These are phyloP conservation scores for Botrytis byssoidea DNA, from an alignment of 2,329 filamentous ascomycete genomes.

Conservation along the genomic window DNA sequence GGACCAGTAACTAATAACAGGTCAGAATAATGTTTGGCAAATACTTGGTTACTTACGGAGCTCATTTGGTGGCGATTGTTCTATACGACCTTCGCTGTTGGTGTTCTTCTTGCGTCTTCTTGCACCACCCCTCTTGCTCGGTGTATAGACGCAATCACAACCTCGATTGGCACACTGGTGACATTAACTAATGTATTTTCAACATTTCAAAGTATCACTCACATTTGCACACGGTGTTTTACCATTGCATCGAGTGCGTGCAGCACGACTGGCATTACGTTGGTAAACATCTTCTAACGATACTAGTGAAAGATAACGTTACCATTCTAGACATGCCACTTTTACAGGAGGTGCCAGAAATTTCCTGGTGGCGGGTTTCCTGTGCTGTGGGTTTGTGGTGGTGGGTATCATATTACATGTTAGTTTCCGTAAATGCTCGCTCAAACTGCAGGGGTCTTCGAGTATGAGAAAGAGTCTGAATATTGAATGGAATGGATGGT, in stretches of 20 bases:
- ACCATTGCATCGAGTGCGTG: constrained; percentile 49
- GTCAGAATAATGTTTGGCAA: neutral
- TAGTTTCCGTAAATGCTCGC: neutral
- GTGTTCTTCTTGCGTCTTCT: constrained; percentile 30
- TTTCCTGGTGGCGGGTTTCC: constrained; percentile 32
- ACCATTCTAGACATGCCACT: constrained; percentile 52
- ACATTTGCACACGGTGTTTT: constrained; percentile 46
- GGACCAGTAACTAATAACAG: constrained; percentile 9
- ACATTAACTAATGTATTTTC: neutral
- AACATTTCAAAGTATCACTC: constrained; percentile 27
- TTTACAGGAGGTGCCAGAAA: constrained; percentile 47
- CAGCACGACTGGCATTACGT: constrained; percentile 42
- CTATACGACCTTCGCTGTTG: neutral
- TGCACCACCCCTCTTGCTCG: constrained; percentile 36
- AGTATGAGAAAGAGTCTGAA: neutral
- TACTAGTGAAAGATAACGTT: constrained; percentile 28
- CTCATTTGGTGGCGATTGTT: constrained; percentile 10
- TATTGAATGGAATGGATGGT: neutral
- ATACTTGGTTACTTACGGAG: constrained; percentile 9
- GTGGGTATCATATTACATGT: constrained; percentile 10
- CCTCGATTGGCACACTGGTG: constrained; percentile 35
- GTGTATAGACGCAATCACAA: constrained; percentile 35
- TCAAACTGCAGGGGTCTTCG: constrained; percentile 3
- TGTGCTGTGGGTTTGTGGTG: neutral
- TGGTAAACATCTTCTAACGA: neutral